Evolutionary conservation across 1,284 basidiomycete genomes (phyloP).

Genomic region (Violaceomyces palustris): DNA sequence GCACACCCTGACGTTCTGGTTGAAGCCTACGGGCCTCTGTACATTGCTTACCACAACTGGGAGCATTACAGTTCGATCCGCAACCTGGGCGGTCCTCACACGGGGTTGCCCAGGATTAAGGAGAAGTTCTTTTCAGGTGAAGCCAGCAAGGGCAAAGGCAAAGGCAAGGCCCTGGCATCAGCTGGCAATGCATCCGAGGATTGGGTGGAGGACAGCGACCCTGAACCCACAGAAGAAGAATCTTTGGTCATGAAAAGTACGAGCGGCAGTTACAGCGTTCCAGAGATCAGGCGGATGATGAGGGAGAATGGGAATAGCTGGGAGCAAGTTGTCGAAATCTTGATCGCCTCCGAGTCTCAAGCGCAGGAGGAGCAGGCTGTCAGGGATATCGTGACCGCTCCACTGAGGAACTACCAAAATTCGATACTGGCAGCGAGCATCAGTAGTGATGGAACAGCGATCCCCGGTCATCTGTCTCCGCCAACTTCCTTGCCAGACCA

Average conservation of each 20-base stretch:
- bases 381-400: neutral
- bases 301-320: constrained; percentile 25
- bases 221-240: constrained; percentile 23
- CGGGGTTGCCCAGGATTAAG: constrained; percentile 66
- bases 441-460: no score
- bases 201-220: constrained; percentile 5
- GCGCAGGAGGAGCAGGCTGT: no score
- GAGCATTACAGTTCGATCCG: constrained; percentile 90
- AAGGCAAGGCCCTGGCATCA: neutral
- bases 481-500: constrained; percentile 30
- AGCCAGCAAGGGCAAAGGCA: neutral
- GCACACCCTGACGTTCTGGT: constrained; percentile 1
- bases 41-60: constrained; percentile 71
- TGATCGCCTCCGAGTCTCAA: no score
- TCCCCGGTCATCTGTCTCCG: constrained; percentile 12
- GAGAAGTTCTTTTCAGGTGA: constrained; percentile 54
- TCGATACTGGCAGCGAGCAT: neutral
- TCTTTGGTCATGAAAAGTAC: constrained; percentile 37
- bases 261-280: constrained; percentile 16
- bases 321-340: constrained; percentile 31
- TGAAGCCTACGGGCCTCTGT: constrained; percentile 44
- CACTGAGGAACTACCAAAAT: no score
- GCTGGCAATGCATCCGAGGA: constrained; percentile 1
- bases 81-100: constrained; percentile 76
- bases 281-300: constrained; percentile 22